A percentile compares a stretch with the other conserved stretches of the same genome.
These are phyloP conservation scores for Taiozyma sp. DNA, from an alignment of 1,139 yeast species.

Conservation along the genomic window DNA sequence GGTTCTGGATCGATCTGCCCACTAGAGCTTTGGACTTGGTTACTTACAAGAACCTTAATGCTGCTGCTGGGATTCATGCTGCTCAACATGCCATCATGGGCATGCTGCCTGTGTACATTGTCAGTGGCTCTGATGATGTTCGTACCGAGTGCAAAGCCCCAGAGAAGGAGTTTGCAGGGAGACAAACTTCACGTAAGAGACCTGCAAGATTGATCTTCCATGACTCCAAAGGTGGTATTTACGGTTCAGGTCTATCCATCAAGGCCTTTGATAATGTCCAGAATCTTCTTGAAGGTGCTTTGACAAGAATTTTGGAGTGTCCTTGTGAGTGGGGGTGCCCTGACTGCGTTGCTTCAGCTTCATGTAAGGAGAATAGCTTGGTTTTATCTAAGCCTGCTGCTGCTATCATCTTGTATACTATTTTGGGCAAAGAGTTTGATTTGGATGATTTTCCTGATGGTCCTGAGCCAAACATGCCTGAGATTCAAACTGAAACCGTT, in stretches of 20 bases:
- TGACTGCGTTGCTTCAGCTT: slow-evolving; percentile 72
- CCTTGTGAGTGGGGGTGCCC: slow-evolving; percentile 89
- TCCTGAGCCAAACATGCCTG: slow-evolving; percentile 80
- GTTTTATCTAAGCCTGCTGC: slow-evolving; percentile 91
- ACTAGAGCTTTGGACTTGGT: slow-evolving; percentile 53
- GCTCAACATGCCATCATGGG: slow-evolving; percentile 89
- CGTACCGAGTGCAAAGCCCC: slow-evolving; percentile 96
- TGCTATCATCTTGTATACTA: slow-evolving; percentile 55
- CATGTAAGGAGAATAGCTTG: slow-evolving; percentile 74
- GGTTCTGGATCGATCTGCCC: slow-evolving; percentile 91
- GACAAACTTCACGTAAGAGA: slow-evolving; percentile 63
- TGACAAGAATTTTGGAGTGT: slow-evolving; percentile 57
- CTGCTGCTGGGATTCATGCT: slow-evolving; percentile 95
- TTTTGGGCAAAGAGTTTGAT: slow-evolving; percentile 44
- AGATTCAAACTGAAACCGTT: slow-evolving; percentile 62
- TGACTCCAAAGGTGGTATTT: slow-evolving; percentile 75
- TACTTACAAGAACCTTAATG: slow-evolving; percentile 49
- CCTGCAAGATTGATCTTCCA: slow-evolving; percentile 85
- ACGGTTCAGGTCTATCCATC: slow-evolving; percentile 75
- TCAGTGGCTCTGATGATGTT: slow-evolving; percentile 67
- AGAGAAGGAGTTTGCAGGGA: slow-evolving; percentile 81
- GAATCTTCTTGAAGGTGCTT: slow-evolving; percentile 55
- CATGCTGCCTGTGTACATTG: slow-evolving; percentile 62
- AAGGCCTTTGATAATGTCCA: slow-evolving; percentile 79
- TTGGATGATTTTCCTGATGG: slow-evolving; percentile 59